Percentiles rank a stretch among this genome's conserved stretches.
These are phyloP conservation scores for Aphanomyces cochlioides DNA, from an alignment of 352 stramenopile species.

Conservation along the genomic window DNA sequence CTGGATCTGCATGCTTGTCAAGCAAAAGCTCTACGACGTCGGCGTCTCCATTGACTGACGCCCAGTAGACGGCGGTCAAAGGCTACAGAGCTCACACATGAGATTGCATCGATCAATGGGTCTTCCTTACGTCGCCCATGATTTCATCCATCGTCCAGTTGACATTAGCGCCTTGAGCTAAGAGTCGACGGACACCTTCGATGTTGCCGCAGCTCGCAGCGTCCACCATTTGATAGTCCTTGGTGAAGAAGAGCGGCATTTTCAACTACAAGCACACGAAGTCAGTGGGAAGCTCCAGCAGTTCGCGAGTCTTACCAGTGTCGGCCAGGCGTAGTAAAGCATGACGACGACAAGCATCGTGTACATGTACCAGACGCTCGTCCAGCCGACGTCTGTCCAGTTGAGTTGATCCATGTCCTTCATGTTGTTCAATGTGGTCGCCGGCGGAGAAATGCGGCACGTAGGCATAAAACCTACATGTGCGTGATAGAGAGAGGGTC, in stretches of 20 bases:
- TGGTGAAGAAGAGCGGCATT: slow-evolving; percentile 16
- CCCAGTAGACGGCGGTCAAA: slow-evolving; percentile 7
- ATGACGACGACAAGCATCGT: neutral
- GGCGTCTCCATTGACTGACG: slow-evolving; percentile 12
- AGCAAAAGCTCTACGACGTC: slow-evolving; percentile 11
- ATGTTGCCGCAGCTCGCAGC: slow-evolving; percentile 2
- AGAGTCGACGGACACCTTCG: neutral
- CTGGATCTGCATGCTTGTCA: neutral
- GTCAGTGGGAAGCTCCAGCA: neutral
- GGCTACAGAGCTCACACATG: neutral
- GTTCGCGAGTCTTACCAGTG: neutral
- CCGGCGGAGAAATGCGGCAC: too few relatives aligned
- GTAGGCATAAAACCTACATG: too few relatives aligned
- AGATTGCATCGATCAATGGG: too few relatives aligned
- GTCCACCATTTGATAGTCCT: slow-evolving; percentile 12
- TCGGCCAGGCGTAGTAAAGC: slow-evolving; percentile 14
- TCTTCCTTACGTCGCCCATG: slow-evolving; percentile 16
- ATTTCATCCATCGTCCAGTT: slow-evolving; percentile 15
- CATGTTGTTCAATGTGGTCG: neutral
- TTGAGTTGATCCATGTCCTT: neutral
- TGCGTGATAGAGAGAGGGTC: too few relatives aligned
- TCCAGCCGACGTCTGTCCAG: slow-evolving; percentile 4
- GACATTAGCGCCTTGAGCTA: slow-evolving; percentile 6
- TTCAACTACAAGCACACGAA: neutral
- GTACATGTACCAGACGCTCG: slow-evolving; percentile 5